Evolutionary conservation across 768 basidiomycete species (phyloP).

Genomic region (Cystofilobasidium bisporidii): DNA sequence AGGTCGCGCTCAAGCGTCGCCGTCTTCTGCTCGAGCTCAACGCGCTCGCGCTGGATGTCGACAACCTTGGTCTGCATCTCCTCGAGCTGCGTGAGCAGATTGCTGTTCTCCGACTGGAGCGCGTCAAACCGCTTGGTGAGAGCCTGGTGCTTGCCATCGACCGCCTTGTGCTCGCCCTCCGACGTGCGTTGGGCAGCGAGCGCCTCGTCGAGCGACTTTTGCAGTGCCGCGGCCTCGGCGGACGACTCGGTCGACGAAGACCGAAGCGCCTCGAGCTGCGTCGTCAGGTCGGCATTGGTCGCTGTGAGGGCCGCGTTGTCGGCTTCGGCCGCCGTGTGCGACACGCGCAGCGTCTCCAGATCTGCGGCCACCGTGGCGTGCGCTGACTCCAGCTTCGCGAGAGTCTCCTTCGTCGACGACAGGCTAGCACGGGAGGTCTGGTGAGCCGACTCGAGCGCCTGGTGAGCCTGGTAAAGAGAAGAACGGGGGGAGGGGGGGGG

Average conservation of each 20-base stretch:
- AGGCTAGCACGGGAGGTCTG: slow-evolving; percentile 5
- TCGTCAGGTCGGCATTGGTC: slow-evolving; percentile 29
- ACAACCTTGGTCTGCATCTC: slow-evolving; percentile 80
- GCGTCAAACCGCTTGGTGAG: slow-evolving; percentile 60
- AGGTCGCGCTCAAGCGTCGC: slow-evolving; percentile 43
- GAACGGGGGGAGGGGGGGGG: neutral
- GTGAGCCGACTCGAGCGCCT: neutral
- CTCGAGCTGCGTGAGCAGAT: slow-evolving; percentile 65
- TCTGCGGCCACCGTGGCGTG: slow-evolving; percentile 44
- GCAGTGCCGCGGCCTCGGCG: slow-evolving; percentile 45
- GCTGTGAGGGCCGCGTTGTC: slow-evolving; percentile 39
- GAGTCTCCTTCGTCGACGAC: slow-evolving; percentile 3
- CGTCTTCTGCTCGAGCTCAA: slow-evolving; percentile 58
- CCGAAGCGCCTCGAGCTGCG: slow-evolving; percentile 47
- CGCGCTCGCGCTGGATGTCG: slow-evolving; percentile 61
- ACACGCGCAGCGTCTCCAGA: slow-evolving; percentile 54
- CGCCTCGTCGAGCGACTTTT: slow-evolving; percentile 48
- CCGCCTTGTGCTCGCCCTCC: slow-evolving; percentile 47
- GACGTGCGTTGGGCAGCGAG: slow-evolving; percentile 54
- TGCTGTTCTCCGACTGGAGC: slow-evolving; percentile 61
- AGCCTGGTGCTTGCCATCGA: slow-evolving; percentile 55
- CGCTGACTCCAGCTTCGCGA: neutral
- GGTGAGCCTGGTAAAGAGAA: neutral
- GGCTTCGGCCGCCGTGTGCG: slow-evolving; percentile 32
- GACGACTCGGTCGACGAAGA: slow-evolving; percentile 48